These are phyloP conservation scores for Penicillium hesseltinei DNA, from an alignment of 2,329 filamentous ascomycete genomes.

Conservation along the genomic window DNA sequence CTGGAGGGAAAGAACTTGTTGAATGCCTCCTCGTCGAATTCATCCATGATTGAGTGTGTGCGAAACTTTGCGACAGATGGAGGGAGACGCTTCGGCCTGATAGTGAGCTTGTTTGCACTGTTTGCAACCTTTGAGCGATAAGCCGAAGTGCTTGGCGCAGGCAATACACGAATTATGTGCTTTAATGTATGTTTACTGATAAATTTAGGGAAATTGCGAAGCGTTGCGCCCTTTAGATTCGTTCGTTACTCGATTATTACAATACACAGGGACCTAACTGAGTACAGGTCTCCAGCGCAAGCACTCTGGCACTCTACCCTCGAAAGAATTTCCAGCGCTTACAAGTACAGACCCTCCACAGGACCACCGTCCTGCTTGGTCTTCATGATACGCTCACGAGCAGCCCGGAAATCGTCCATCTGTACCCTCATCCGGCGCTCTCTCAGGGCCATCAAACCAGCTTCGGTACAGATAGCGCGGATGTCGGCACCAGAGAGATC, in stretches of 20 bases:
- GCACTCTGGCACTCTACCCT: background rate
- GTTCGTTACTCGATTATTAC: constrained; percentile 21
- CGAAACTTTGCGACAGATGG: constrained; percentile 6
- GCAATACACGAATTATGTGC: background rate
- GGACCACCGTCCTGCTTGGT: constrained; percentile 99
- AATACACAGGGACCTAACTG: constrained; percentile 24
- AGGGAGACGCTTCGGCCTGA: constrained; percentile 11
- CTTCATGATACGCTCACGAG: constrained; percentile 90
- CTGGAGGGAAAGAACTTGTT: constrained; percentile 70
- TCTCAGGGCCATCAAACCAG: constrained; percentile 86
- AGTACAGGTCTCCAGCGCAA: constrained; percentile 6
- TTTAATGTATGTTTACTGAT: background rate
- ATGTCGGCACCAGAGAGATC: constrained; percentile 96
- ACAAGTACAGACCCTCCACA: constrained; percentile 91
- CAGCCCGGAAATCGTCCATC: constrained; percentile 95
- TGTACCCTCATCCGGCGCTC: constrained; percentile 97
- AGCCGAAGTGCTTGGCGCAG: background rate
- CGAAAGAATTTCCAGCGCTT: constrained; percentile 40
- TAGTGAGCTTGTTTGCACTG: constrained; percentile 29
- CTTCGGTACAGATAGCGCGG: constrained; percentile 97
- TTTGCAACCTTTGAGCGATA: constrained; percentile 21
- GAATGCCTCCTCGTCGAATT: constrained; percentile 47
- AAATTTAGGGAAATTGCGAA: background rate
- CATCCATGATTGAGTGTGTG: constrained; percentile 35
- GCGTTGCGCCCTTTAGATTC: constrained; percentile 8